A percentile compares a stretch with the other conserved stretches of the same genome.
phyloP scores from a whole-genome alignment of 2,329 filamentous ascomycete species.

The Paecilomyces fulvus region DNA sequence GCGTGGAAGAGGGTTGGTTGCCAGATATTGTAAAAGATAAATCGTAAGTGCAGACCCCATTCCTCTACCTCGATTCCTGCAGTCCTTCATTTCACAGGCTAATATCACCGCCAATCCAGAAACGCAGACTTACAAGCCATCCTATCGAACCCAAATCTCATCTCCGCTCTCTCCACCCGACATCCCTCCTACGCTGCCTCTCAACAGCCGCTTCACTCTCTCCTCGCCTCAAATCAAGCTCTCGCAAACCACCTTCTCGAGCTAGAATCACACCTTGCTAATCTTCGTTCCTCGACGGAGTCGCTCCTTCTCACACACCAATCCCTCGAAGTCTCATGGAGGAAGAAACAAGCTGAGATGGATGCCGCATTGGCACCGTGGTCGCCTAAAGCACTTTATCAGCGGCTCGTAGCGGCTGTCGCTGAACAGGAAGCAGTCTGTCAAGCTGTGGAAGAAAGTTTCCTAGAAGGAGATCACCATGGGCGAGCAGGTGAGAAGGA shows the following conservation, averaged over 20 bases:
- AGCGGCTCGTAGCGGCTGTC: conserved; percentile 65
- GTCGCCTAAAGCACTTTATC: conserved; percentile 78
- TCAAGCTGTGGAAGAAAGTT: conserved; percentile 82
- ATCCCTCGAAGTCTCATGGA: conserved; percentile 86
- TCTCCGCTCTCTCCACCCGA: conserved; percentile 65
- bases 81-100: not conserved
- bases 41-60: conserved; percentile 49
- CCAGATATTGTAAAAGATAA: conserved; percentile 70
- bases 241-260: conserved; percentile 47
- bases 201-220: conserved; percentile 53
- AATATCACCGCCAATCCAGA: conserved; percentile 10
- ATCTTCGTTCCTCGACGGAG: conserved; percentile 59
- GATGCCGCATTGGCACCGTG: conserved; percentile 77
- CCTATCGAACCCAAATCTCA: conserved; percentile 58
- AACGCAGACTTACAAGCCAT: conserved; percentile 60
- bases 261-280: conserved; percentile 40
- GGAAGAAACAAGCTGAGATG: conserved; percentile 79
- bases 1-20: conserved; percentile 61
- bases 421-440: conserved; percentile 78
- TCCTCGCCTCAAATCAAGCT: conserved; percentile 63
- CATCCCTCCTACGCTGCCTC: conserved; percentile 65
- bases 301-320: conserved; percentile 75
- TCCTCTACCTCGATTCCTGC: conserved; percentile 9
- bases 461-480: conserved; percentile 57
- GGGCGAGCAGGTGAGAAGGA: conserved; percentile 66